Base-by-base conservation (phyloP, 768 basidiomycete genomes). In the Strobilomyces dryophilus region DNA sequence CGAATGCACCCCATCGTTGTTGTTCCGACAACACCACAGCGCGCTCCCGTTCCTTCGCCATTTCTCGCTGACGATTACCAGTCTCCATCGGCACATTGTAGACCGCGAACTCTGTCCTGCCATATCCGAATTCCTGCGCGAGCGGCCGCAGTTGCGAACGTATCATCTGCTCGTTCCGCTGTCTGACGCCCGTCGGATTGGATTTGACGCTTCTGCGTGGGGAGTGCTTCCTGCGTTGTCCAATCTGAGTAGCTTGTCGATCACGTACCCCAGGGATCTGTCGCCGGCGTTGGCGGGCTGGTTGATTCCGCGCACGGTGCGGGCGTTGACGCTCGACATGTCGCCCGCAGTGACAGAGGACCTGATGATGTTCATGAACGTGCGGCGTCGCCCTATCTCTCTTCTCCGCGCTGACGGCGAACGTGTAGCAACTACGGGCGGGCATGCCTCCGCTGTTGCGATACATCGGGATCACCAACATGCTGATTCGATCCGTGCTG, bases 181-280 rank as follows among this genome's bases (percentile, higher is more conserved):
- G 7, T 62, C 64, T 15, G 77, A 79, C 45, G 78, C 80, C 57
- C 73, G 72, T 55, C 72, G 76, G 8, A 74, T 83, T 10, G 87
- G 87, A 26, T 87, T 84, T 57, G 82, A 87, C 56, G 83, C 86
- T 0, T 78, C 82, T 1, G 74, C 82, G 8, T 88, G 85, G 86
- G 85, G 86, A 10, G 81, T 87, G 8, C 71, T 89, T 10, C 85
- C 85, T 0, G 76, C 76, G 6, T 66, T 89, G 24, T 66, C 70
- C 17, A 73, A 73, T 12, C 65, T 89, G 47, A 75, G 68, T n/a
- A 76, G 74, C 36, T 64, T 89, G 51, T 76, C 73, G 47, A 84
- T 87, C 49, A 80, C 80, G 5, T 80, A 87, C 60, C 86, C 87
- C 2, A 70, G 73, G 55, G 85, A 87, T 63, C 66, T 88, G 36